phyloP scores from a whole-genome alignment of 495 filamentous ascomycete species.

The Lophiotrema nucula region DNA sequence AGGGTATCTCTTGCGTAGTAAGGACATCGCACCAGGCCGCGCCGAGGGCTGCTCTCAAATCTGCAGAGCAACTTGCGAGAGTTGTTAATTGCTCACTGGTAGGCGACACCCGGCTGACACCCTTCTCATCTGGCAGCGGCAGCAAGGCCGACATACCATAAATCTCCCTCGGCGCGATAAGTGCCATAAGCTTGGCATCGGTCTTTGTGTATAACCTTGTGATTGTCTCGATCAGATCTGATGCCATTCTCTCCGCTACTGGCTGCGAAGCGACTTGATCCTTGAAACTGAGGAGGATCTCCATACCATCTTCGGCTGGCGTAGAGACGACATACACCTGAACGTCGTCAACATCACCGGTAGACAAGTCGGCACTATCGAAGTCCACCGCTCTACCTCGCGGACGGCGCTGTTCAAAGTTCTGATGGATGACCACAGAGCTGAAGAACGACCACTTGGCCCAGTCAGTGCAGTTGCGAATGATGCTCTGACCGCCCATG shows the following conservation, averaged over 20 bases:
- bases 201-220: not conserved
- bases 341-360: not conserved
- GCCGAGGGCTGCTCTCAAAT: not conserved
- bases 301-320: not conserved
- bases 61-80: not conserved
- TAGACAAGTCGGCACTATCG: not conserved
- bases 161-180: not conserved
- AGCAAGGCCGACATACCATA: not conserved
- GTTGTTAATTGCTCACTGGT: not conserved
- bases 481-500: not conserved
- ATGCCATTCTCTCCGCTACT: not conserved
- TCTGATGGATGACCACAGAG: not conserved
- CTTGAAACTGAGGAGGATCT: not conserved
- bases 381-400: not conserved
- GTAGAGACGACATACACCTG: not conserved
- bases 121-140: not conserved
- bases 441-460: not conserved
- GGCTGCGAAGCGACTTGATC: not conserved
- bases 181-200: not conserved
- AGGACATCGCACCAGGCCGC: not conserved
- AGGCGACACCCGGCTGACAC: not conserved
- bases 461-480: not conserved
- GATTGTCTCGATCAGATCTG: not conserved
- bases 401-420: not conserved
- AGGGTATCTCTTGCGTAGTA: not conserved